Evolutionary conservation across 306 rosid species (phyloP), one percentile per base, ranked within the genome.

Genomic region (Malus sieversii): DNA sequence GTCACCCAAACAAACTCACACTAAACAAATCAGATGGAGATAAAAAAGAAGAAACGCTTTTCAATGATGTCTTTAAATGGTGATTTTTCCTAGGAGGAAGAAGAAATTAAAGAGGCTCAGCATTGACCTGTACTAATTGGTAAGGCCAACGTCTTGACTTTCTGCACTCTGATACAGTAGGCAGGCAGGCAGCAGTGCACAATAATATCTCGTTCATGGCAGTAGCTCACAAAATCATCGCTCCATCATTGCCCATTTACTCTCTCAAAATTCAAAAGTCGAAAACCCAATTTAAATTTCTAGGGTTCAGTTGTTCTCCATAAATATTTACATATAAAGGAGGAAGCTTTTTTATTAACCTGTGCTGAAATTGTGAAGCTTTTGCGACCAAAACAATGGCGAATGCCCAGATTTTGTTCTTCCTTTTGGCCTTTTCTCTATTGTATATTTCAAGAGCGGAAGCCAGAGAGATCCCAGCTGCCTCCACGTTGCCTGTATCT

Each of bases 91-190:
- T 10, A 80, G 85, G 62, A 73, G 67, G 32, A 62, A 66, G 29
- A 58, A 62, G 27, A 57, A n/a, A 71, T 20, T 53, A 30, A 66
- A 61, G 33, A 8, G 69, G 23, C 16, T 60, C 59, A 59, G 78
- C 81, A 78, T 82, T 80, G 83, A 78, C 74, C n/a, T 66, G 25
- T 8, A 53, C 20, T 48, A 48, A 65, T 62, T 40, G 81, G 75
- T 66, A 83, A 68, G 68, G 84, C 72, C 58, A 46, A 59, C 73
- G 58, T 70, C 71, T 84, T 84, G 87, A 82, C 83, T 86, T 80
- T 86, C 23, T 73, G 57, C 32, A 2, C 29, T 42, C 62, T 57
- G 62, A 18, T 2, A 10, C 45, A 42, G 45, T 42, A 42, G 12
- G 45, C 12, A 42, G 45, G 19, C 19, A 5, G 19, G 25, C 35